Evolutionary conservation across 331 rosid species (phyloP), one percentile per base, ranked within the genome.

Genomic region (Pyracantha coccinea): DNA sequence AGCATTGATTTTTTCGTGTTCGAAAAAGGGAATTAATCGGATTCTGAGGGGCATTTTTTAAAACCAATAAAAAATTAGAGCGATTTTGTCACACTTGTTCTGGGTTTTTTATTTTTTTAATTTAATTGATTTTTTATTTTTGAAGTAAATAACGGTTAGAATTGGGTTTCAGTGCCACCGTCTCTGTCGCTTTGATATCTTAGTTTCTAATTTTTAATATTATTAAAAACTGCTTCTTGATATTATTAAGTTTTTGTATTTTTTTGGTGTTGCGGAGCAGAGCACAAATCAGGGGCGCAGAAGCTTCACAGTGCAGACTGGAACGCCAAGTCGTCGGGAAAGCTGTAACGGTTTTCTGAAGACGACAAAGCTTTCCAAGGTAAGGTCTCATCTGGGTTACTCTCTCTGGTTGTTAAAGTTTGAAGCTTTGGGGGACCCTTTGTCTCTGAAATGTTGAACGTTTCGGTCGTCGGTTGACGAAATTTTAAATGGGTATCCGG

Each of bases 331-430:
- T 58, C 68, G 67, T 45, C 54, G 45, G 64, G 38, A 53, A 57
- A 20, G 24, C 75, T 70, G 72, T 20, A 59, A 74, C 82, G 71
- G 81, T 73, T 81, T 75, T 28, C 75, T 63, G 87, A 79, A 78
- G 89, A 59, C 57, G 81, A 85, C 83, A 59, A n/a, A 27, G 72
- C 5, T 41, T 41, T 78, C 61, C 73, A 65, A 66, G 82, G 85
- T 88, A 82, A 59, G 71, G 62, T 67, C 55, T 61, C 54, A 14
- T 61, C 8, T 76, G 74, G 35, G 78, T 50, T 78, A 10, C 3
- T 41, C 69, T 41, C 69, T 60, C 45, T 78, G 9, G 32, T 65
- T 15, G 62, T 63, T 41, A 35, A 63, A 54, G 58, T 50, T 66
- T 15, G 29, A 6, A 23, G 3, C 24, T 54, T 85, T 84, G 55